Evolutionary conservation across 2,329 filamentous ascomycete species (phyloP).

Genomic region (Fusarium falciforme): DNA sequence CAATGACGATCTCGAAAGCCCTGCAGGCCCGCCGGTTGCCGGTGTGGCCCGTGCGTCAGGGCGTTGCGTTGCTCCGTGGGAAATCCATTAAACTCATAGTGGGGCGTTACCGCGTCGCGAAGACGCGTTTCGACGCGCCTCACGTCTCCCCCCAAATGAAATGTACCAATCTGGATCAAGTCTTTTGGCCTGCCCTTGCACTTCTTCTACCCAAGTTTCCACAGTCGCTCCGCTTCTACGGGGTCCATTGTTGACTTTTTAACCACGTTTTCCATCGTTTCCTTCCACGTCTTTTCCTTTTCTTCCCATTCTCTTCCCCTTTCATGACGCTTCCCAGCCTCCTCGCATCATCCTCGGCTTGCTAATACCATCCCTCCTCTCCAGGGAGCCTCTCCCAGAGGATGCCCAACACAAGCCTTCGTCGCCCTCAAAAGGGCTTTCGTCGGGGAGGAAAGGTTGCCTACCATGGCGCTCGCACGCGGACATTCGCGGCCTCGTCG

Average conservation of each 20-base stretch:
- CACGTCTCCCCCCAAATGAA: slow-evolving; percentile 15
- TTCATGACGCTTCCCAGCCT: slow-evolving; percentile 30
- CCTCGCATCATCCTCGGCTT: slow-evolving; percentile 22
- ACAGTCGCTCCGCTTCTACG: slow-evolving; percentile 34
- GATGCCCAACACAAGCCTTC: slow-evolving; percentile 71
- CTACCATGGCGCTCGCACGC: slow-evolving; percentile 76
- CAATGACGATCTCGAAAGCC: slow-evolving; percentile 43
- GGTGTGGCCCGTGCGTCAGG: slow-evolving; percentile 35
- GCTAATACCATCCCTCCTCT: slow-evolving; percentile 35
- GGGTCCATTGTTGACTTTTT: slow-evolving; percentile 35
- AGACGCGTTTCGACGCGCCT: slow-evolving; percentile 50
- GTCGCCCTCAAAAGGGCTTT: slow-evolving; percentile 73
- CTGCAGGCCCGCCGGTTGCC: slow-evolving; percentile 13
- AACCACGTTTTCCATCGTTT: slow-evolving; percentile 10
- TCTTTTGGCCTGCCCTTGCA: slow-evolving; percentile 32
- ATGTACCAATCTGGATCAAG: slow-evolving; percentile 44
- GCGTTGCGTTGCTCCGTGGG: slow-evolving; percentile 29
- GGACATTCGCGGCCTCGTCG: slow-evolving; percentile 83
- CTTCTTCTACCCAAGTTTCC: slow-evolving; percentile 24
- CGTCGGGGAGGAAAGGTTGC: slow-evolving; percentile 75
- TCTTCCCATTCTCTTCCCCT: slow-evolving; percentile 1
- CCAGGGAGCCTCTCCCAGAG: slow-evolving; percentile 21
- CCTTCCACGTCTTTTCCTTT: slow-evolving; percentile 8
- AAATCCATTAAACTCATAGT: slow-evolving; percentile 49
- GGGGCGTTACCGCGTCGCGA: slow-evolving; percentile 43